Evolutionary conservation across 169 alveolate species (phyloP).

Genomic region (Besnoitia besnoiti): DNA sequence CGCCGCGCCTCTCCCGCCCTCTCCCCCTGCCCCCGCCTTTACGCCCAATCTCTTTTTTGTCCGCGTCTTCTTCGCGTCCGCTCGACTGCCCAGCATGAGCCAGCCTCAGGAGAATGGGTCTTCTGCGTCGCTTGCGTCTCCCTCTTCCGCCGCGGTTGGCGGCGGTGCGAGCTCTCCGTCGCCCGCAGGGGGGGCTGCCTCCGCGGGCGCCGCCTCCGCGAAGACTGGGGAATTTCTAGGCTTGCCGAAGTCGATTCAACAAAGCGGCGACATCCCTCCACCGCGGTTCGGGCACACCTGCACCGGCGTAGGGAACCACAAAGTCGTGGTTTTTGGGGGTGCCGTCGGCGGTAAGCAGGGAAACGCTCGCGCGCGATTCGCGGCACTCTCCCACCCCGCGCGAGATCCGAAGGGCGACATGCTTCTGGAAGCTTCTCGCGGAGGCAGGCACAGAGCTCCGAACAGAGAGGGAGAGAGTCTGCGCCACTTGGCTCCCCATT

Average conservation of each 20-base stretch:
- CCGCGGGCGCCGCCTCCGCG: not conserved
- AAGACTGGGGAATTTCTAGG: not conserved
- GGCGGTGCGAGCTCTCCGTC: not conserved
- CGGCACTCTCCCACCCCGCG: too few relatives aligned
- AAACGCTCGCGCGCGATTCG: not conserved
- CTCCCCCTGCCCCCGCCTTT: not conserved
- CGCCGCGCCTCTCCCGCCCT: not conserved
- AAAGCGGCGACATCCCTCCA: constrained; percentile 24
- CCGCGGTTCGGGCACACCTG: constrained; percentile 24
- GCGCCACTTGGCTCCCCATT: not conserved
- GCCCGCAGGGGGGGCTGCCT: not conserved
- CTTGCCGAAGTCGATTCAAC: constrained; percentile 7
- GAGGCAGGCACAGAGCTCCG: too few relatives aligned
- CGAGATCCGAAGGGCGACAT: too few relatives aligned
- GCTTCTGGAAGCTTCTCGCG: too few relatives aligned
- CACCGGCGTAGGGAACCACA: constrained; percentile 11
- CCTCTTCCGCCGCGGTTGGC: constrained; percentile 7
- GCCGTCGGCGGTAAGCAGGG: constrained; percentile 13
- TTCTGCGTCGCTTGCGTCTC: not conserved
- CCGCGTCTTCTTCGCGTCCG: not conserved
- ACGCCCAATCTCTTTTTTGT: not conserved
- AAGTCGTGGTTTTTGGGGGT: constrained; percentile 29
- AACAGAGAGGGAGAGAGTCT: not conserved
- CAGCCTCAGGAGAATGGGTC: constrained; percentile 14
- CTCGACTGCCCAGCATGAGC: not conserved